A percentile compares a stretch with the other conserved stretches of the same genome.
Conservation (phyloP, 176 grass and related monocot species). For the Bothriochloa decipiens region DNA sequence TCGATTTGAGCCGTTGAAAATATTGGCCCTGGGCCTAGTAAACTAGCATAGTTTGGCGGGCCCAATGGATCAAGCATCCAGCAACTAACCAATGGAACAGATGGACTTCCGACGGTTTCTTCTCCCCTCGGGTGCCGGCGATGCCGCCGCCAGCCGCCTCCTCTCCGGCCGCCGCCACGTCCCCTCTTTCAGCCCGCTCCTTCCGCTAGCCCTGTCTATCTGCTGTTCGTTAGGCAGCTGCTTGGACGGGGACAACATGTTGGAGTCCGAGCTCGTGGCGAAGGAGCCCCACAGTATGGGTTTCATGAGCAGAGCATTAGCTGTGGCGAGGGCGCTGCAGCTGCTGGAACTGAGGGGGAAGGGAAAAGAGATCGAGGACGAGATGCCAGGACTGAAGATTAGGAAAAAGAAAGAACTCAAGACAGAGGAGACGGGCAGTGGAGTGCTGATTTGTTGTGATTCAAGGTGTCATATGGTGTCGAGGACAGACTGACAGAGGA, state of each 20-base stretch:
- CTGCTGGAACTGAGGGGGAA: no score
- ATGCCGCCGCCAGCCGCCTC: background rate
- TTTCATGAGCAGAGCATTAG: no score
- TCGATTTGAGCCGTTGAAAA: background rate
- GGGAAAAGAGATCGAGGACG: no score
- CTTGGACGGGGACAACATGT: no score
- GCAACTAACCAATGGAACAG: background rate
- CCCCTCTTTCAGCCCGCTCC: background rate
- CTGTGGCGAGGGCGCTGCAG: no score
- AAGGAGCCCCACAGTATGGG: no score
- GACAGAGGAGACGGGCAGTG: background rate
- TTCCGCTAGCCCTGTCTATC: no score
- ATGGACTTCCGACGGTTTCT: no score
- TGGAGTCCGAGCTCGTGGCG: no score
- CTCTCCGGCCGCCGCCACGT: background rate
- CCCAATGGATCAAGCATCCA: background rate
- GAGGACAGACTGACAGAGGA: no score
- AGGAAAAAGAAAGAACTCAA: background rate
- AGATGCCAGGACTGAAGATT: background rate
- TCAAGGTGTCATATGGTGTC: background rate
- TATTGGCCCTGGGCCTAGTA: background rate
- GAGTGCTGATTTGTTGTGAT: background rate
- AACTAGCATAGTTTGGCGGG: background rate
- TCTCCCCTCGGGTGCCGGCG: no score
- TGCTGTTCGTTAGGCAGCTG: no score